Conservation (phyloP, 306 rosid species). For the Cucurbita moschata region DNA sequence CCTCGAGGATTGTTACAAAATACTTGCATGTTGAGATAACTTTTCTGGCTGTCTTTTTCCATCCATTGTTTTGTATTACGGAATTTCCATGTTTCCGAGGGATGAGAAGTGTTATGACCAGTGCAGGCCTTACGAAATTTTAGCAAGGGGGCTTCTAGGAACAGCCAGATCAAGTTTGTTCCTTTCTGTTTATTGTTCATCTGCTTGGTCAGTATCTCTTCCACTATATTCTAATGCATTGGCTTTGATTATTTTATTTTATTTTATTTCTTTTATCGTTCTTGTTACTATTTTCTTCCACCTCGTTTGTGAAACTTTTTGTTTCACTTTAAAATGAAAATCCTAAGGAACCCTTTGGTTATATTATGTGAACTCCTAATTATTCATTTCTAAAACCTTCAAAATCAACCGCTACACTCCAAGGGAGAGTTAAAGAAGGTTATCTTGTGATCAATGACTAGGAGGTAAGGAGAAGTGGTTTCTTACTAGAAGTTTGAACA, state of each 20-base stretch:
- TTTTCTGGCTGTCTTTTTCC: not conserved
- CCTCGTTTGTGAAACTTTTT: not conserved
- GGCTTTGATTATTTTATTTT: not conserved
- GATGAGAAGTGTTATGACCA: conserved; percentile 8
- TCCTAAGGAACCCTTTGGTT: no score
- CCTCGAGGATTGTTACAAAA: not conserved
- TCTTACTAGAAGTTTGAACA: no score
- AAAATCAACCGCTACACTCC: no score
- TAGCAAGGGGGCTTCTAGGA: conserved; percentile 70
- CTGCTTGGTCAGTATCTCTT: conserved; percentile 62
- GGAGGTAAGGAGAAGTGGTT: no score
- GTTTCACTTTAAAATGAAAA: not conserved
- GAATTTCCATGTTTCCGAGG: not conserved
- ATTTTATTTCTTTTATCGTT: not conserved
- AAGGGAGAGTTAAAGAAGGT: no score
- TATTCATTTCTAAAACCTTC: no score
- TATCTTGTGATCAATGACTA: no score
- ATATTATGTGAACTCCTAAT: no score
- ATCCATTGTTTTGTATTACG: not conserved
- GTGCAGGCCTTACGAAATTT: conserved; percentile 55
- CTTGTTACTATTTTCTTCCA: not conserved
- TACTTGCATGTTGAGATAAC: not conserved
- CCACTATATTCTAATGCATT: not conserved
- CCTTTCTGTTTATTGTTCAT: conserved; percentile 71
- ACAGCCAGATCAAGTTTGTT: conserved; percentile 96